Conservation (phyloP, 345 rosid genomes). For the Citrus hindsii region DNA sequence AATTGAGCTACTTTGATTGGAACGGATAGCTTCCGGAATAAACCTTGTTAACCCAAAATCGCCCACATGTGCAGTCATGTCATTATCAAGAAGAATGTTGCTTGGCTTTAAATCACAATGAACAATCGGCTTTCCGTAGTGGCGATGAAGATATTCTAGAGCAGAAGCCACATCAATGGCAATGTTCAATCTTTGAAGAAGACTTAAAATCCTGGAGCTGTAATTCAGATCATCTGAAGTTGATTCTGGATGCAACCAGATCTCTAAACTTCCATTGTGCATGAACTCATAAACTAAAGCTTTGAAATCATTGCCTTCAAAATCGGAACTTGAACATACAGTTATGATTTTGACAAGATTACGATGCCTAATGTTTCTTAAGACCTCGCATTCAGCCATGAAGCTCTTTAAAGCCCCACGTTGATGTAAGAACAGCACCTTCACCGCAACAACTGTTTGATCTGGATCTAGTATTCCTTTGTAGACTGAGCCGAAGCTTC, state of each 20-base stretch:
- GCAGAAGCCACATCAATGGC: slow-evolving; percentile 14
- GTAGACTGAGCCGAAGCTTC: slow-evolving; percentile 34
- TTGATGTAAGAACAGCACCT: slow-evolving; percentile 14
- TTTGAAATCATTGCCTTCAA: slow-evolving; percentile 6
- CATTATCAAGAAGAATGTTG: slow-evolving; percentile 1
- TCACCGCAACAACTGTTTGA: slow-evolving; percentile 15
- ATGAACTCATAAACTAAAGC: slow-evolving; percentile 14
- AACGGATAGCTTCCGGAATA: background rate
- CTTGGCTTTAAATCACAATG: slow-evolving; percentile 15
- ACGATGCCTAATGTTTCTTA: slow-evolving; percentile 15
- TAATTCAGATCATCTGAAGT: background rate
- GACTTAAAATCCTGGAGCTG: background rate
- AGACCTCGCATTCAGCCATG: slow-evolving; percentile 7
- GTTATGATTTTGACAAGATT: slow-evolving; percentile 13
- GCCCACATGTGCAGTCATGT: slow-evolving; percentile 4
- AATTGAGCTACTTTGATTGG: background rate
- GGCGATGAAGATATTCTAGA: slow-evolving; percentile 9
- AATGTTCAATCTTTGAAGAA: slow-evolving; percentile 1
- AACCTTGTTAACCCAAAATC: slow-evolving; percentile 13
- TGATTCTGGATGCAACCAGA: background rate
- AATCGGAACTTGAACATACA: slow-evolving; percentile 4
- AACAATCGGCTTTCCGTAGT: background rate
- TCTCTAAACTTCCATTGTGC: slow-evolving; percentile 11
- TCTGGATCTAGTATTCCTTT: slow-evolving; percentile 20
- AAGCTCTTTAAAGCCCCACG: slow-evolving; percentile 11